Evolutionary conservation across 371 early-diverging fungal species (phyloP).

Genomic region (Mortierella sp.): DNA sequence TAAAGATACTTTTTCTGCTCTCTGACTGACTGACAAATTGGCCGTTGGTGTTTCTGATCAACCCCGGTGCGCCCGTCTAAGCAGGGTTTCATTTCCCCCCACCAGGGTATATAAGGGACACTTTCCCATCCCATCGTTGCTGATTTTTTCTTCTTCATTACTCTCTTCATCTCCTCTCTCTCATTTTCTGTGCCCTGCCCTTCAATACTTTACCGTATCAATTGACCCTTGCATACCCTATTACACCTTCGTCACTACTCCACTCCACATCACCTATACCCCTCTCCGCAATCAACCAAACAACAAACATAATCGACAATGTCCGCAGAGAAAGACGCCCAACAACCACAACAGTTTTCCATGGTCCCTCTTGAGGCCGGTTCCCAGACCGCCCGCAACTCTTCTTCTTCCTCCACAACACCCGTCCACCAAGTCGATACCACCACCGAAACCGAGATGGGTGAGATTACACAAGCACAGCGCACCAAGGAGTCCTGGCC

Average conservation of each 20-base stretch:
- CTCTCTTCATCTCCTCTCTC: background rate
- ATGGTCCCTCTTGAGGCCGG: slow-evolving; percentile 23
- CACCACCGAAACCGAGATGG: slow-evolving; percentile 5
- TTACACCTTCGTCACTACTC: background rate
- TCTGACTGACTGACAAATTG: slow-evolving; percentile 4
- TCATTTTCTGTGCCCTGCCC: background rate
- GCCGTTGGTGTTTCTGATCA: slow-evolving; percentile 3
- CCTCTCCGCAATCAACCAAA: no score
- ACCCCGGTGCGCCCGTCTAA: background rate
- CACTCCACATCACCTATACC: background rate
- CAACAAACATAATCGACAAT: slow-evolving; percentile 12
- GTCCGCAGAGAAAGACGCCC: slow-evolving; percentile 23
- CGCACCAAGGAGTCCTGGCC: slow-evolving; percentile 26
- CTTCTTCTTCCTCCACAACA: slow-evolving; percentile 35
- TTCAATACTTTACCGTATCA: background rate
- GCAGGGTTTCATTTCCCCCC: background rate
- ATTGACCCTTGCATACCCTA: background rate
- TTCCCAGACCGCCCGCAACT: slow-evolving; percentile 10
- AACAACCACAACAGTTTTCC: slow-evolving; percentile 22
- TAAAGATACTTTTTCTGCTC: background rate
- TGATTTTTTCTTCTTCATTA: slow-evolving; percentile 6
- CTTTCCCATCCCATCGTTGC: slow-evolving; percentile 7
- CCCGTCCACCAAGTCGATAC: slow-evolving; percentile 31
- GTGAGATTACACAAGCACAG: slow-evolving; percentile 12
- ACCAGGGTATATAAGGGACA: background rate